phyloP scores from a whole-genome alignment of 805 yeast genomes.

The Wickerhamomyces subpelliculosus region DNA sequence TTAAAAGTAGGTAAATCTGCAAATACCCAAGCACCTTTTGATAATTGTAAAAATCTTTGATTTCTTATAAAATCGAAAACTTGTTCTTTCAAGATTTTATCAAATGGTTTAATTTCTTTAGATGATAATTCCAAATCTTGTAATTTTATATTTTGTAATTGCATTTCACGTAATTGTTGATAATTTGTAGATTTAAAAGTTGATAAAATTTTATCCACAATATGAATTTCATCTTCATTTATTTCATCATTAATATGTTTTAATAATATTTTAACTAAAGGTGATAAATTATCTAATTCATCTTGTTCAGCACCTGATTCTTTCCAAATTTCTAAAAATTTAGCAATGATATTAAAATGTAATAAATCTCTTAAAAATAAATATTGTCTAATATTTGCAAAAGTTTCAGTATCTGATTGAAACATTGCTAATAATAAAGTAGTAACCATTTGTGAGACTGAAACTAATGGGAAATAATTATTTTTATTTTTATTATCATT shows the following conservation, averaged over 20 bases:
- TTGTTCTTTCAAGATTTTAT: slow-evolving; percentile 43
- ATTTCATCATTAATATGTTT: slow-evolving; percentile 21
- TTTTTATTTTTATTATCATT: slow-evolving; percentile 54
- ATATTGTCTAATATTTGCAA: slow-evolving; percentile 32
- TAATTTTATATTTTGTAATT: slow-evolving; percentile 37
- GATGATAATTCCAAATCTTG: slow-evolving; percentile 37
- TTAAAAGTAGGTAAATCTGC: slow-evolving; percentile 43
- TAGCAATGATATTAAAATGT: slow-evolving; percentile 49
- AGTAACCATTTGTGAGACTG: slow-evolving; percentile 23
- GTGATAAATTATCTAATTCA: slow-evolving; percentile 45
- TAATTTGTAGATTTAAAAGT: slow-evolving; percentile 36
- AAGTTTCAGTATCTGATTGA: slow-evolving; percentile 11
- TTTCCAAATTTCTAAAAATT: slow-evolving; percentile 58
- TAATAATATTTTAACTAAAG: slow-evolving; percentile 34
- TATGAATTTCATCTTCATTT: slow-evolving; percentile 13
- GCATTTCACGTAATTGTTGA: slow-evolving; percentile 46
- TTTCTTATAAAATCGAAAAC: slow-evolving; percentile 67
- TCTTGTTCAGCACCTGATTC: slow-evolving; percentile 46
- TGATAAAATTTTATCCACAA: slow-evolving; percentile 39
- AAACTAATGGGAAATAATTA: slow-evolving; percentile 30
- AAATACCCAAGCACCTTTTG: slow-evolving; percentile 78
- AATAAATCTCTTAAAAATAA: slow-evolving; percentile 47
- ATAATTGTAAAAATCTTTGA: slow-evolving; percentile 63
- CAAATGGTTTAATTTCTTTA: slow-evolving; percentile 38
- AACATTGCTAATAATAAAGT: slow-evolving; percentile 21